Conservation (phyloP, 768 basidiomycete species). For the Gymnopilus junonius region DNA sequence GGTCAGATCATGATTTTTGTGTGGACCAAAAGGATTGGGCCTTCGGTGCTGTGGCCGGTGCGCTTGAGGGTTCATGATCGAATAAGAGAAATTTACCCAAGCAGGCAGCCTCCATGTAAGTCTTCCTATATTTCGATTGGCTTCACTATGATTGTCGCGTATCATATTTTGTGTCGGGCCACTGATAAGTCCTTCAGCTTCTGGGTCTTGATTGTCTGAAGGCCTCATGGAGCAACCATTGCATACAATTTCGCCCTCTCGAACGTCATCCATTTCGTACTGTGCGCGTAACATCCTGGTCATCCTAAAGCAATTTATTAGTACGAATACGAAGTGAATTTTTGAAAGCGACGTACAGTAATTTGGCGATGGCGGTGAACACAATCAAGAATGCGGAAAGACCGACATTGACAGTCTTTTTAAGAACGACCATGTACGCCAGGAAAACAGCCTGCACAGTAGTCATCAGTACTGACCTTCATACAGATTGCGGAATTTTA, state of each 20-base stretch:
- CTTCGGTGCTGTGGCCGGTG: constrained; percentile 42
- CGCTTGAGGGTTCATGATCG: constrained; percentile 47
- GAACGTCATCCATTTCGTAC: constrained; percentile 67
- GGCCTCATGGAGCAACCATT: constrained; percentile 17
- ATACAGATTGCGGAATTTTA: background rate
- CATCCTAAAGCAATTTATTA: constrained; percentile 44
- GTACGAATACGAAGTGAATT: background rate
- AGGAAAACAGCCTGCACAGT: constrained; percentile 64
- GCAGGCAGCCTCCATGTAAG: constrained; percentile 58
- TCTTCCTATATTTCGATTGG: constrained; percentile 21
- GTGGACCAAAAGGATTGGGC: constrained; percentile 56
- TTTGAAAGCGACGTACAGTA: constrained; percentile 54
- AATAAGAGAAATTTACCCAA: constrained; percentile 61
- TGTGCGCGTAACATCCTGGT: constrained; percentile 72
- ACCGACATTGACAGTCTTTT: constrained; percentile 70
- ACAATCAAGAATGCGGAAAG: constrained; percentile 70
- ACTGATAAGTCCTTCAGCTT: constrained; percentile 26
- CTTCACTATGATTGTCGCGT: constrained; percentile 2
- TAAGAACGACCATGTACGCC: constrained; percentile 77
- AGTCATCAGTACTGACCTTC: background rate
- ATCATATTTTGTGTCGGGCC: constrained; percentile 24
- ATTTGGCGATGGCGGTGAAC: constrained; percentile 64
- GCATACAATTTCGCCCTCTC: constrained; percentile 59
- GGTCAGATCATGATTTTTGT: constrained; percentile 17
- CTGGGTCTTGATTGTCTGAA: constrained; percentile 19